phyloP scores from a whole-genome alignment of 257 asterid species.

The Verbena officinalis region DNA sequence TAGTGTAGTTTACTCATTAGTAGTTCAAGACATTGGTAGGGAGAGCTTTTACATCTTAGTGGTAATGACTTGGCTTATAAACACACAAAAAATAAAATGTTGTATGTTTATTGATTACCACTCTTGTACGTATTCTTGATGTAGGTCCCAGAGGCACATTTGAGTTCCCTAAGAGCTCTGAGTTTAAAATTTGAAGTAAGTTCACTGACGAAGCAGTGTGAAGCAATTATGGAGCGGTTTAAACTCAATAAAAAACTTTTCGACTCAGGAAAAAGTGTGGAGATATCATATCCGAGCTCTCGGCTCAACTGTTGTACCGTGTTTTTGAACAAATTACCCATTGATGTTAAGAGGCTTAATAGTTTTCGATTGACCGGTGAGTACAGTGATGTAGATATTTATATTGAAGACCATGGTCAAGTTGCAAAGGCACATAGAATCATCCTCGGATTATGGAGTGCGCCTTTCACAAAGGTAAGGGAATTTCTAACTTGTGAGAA shows the following conservation, averaged over 20 bases:
- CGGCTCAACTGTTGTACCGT: conserved; percentile 47
- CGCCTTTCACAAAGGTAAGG: conserved; percentile 85
- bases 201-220: conserved; percentile 75
- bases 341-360: conserved; percentile 63
- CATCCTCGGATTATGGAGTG: conserved; percentile 92
- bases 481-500: too few species aligned
- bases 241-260: conserved; percentile 66
- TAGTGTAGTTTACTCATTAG: too few species aligned
- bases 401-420: conserved; percentile 67
- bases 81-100: background rate
- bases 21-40: too few species aligned
- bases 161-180: conserved; percentile 58
- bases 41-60: too few species aligned
- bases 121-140: conserved; percentile 16
- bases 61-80: background rate
- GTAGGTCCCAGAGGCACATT: conserved; percentile 76
- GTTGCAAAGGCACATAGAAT: conserved; percentile 73
- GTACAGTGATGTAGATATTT: conserved; percentile 78
- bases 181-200: conserved; percentile 70
- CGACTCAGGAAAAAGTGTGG: conserved; percentile 73
- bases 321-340: conserved; percentile 69
- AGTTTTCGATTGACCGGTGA: conserved; percentile 57
- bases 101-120: too few species aligned
- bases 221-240: conserved; percentile 68
- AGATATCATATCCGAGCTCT: conserved; percentile 73